Base-by-base conservation (phyloP, 148 eudicot species). In the Cornus florida region DNA sequence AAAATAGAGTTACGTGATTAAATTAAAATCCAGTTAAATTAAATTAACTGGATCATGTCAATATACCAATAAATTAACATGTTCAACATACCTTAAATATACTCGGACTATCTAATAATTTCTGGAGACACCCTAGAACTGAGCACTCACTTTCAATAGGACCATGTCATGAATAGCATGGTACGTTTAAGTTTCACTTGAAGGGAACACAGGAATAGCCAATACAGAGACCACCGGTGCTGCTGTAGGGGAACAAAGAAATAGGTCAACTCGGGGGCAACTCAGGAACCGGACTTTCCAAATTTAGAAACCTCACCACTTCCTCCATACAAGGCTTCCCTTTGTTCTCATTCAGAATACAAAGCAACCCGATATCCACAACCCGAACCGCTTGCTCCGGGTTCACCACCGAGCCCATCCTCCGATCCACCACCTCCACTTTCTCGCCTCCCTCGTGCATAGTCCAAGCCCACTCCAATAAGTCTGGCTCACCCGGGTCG, bases 381-480 rank as follows among this genome's bases (percentile, higher is more conserved):
- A 86, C 95, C 79, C 92, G 90, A 43, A 87, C 64, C 7, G 91
- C 94, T 39, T 93, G 92, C 16, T 86, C 90, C n/a, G 82, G 19
- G 71, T 86, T 86, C n/a, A 93, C 79, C 4, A 83, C 87, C 5
- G 86, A 78, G 0, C 95, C 93, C 91, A 93, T 93, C 81, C 86
- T 89, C 79, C 82, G 50, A 83, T 93, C 97, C 10, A 89, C 89
- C 75, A 93, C 77, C 72, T 77, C 83, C 3, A 41, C 83, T 79
- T 90, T 90, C 82, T 87, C 91, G 10, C 76, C 82, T 8, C 32
- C 78, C 83, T 87, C 97, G 7, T 93, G 95, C 87, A 74, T 75
- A 3, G 81, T 82, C 97, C 97, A 93, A 4, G 97, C 93, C 57
- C 85, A 83, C 28, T 90, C 93, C 85, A 93, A 66, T 80, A 93